A percentile compares a stretch with the other conserved stretches of the same genome.
These are phyloP conservation scores for Sporothrix dimorphospora DNA, from an alignment of 2,329 filamentous ascomycete genomes.

Conservation along the genomic window DNA sequence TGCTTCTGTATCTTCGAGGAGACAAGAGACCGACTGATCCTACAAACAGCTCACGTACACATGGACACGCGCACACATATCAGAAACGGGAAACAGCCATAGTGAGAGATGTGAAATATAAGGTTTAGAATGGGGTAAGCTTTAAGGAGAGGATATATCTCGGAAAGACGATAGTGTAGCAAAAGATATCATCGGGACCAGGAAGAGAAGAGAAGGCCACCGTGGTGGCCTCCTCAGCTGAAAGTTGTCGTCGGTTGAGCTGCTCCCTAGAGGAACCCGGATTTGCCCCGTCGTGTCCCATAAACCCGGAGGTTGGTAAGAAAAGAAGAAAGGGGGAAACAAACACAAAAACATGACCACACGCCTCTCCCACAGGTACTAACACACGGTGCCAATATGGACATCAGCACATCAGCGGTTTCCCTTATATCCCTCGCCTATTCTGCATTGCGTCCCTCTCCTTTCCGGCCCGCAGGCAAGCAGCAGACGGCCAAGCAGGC, in stretches of 20 bases:
- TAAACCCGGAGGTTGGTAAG: constrained; percentile 19
- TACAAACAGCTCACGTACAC: neutral
- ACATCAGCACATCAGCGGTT: neutral
- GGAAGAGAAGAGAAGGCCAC: neutral
- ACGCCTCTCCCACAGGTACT: constrained; percentile 10
- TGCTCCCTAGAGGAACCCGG: constrained; percentile 2
- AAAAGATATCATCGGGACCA: neutral
- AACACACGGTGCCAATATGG: neutral
- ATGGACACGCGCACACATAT: neutral
- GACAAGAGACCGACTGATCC: neutral
- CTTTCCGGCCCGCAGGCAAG: neutral
- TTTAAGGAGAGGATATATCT: constrained; percentile 24
- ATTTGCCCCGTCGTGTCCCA: constrained; percentile 12
- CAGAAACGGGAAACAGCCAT: neutral
- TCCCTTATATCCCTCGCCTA: constrained; percentile 8
- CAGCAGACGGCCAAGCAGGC: neutral
- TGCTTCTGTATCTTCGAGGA: neutral
- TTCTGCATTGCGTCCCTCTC: neutral
- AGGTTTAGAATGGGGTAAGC: constrained; percentile 23
- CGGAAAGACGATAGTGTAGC: constrained; percentile 21
- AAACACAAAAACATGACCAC: constrained; percentile 1
- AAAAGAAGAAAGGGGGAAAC: constrained; percentile 9
- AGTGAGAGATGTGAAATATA: constrained; percentile 21
- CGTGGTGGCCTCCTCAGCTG: neutral
- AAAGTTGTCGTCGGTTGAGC: neutral